These are phyloP conservation scores for Enterospora canceri DNA, from an alignment of 371 early-diverging fungal genomes.

Conservation along the genomic window DNA sequence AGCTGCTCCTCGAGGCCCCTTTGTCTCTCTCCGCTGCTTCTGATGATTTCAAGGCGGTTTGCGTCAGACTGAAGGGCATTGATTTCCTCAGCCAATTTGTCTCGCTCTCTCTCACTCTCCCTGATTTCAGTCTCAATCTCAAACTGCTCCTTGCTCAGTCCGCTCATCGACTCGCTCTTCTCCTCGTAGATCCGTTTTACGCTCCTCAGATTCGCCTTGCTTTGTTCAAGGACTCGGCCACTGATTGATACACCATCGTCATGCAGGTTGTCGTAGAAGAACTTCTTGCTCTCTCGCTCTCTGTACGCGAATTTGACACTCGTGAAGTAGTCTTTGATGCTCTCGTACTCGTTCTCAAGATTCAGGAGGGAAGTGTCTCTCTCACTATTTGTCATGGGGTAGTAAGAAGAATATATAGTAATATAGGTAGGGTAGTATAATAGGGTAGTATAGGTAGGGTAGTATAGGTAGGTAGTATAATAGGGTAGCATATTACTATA, in stretches of 20 bases:
- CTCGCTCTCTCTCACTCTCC: constrained; percentile 1
- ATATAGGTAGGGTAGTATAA: too few relatives aligned
- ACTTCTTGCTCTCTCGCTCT: constrained; percentile 43
- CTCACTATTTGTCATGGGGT: too few relatives aligned
- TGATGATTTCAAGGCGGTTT: constrained; percentile 6
- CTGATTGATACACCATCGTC: neutral
- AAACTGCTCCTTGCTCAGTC: constrained; percentile 16
- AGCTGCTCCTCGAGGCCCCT: constrained; percentile 16
- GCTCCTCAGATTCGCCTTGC: constrained; percentile 34
- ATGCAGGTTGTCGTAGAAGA: constrained; percentile 35
- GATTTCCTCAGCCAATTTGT: constrained; percentile 4
- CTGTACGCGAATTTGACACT: constrained; percentile 48
- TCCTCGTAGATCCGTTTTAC: constrained; percentile 36
- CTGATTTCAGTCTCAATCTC: neutral
- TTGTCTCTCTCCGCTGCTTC: constrained; percentile 13
- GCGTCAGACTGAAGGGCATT: constrained; percentile 1
- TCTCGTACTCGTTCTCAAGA: constrained; percentile 45
- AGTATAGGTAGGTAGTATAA: too few relatives aligned
- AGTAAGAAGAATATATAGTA: too few relatives aligned
- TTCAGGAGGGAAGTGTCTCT: too few relatives aligned
- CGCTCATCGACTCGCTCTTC: constrained; percentile 24
- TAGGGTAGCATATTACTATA: too few relatives aligned
- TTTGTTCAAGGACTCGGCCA: constrained; percentile 13
- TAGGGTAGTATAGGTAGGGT: too few relatives aligned
- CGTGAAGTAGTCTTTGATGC: constrained; percentile 47